Conservation (phyloP, 345 rosid species). For the Leavenworthia alabamica region DNA sequence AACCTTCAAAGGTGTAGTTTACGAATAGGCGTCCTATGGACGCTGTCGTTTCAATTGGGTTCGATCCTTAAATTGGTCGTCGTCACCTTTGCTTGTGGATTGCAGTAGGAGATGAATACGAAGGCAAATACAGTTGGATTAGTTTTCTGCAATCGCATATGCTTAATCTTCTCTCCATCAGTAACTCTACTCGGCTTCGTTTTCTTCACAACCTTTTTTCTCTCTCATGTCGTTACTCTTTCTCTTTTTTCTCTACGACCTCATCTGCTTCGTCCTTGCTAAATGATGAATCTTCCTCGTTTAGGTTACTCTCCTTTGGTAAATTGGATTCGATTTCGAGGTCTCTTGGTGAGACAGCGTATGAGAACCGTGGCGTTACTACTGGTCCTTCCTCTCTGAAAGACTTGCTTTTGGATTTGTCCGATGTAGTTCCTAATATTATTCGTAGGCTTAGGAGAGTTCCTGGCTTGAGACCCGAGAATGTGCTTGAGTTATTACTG, state of each 20-base stretch:
- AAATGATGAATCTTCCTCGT: conserved; percentile 26
- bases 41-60: neutral
- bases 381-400: conserved; percentile 35
- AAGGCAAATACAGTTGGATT: neutral
- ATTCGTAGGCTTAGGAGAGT: conserved; percentile 51
- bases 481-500: conserved; percentile 53
- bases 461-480: conserved; percentile 38
- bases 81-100: neutral
- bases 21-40: neutral
- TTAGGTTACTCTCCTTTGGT: conserved; percentile 5
- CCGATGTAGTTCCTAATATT: conserved; percentile 49
- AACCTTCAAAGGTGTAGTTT: neutral
- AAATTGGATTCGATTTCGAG: neutral
- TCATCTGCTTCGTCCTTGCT: conserved; percentile 5
- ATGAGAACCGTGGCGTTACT: conserved; percentile 22
- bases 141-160: conserved; percentile 20
- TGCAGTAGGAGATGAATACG: conserved; percentile 4
- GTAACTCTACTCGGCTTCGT: conserved; percentile 22
- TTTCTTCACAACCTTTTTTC: conserved; percentile 24
- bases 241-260: neutral
- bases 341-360: neutral
- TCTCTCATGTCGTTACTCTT: conserved; percentile 24
- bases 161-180: conserved; percentile 33
- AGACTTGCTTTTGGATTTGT: conserved; percentile 47
- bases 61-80: neutral